Base-by-base conservation (phyloP, 805 yeast genomes). In the Suhomyces tanzawaensis region DNA sequence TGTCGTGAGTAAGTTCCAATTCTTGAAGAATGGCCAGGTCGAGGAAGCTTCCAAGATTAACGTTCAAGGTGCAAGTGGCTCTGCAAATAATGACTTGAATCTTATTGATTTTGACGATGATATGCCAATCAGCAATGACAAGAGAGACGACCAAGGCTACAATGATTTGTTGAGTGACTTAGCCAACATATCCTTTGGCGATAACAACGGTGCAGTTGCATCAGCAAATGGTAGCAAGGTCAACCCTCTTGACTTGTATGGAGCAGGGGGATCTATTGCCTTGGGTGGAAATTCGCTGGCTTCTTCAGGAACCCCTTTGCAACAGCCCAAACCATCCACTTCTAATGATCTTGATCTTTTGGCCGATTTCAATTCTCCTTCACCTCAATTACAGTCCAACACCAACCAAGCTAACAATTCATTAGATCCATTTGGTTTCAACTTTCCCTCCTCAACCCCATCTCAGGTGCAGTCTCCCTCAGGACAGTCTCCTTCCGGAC, bases 141-240 rank as follows among this genome's bases (percentile, higher is more conserved):
- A 60, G 11, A 53, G 57, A 8, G 53, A 67, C 64, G 55, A 66
- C 54, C 55, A 64, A 58, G 57, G 72, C 49, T 82, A 62, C 36
- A 77, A 79, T 37, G 96, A 89, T 57, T 70, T 90, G 45, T 69
- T 89, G 42, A 81, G 85, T 35, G 93, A 82, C 47, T 66, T 85
- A 49, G 74, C 81, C 21, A 74, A 81, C 33, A 69, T 85, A 42
- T 74, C 86, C 2, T 75, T 83, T 44, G 46, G 56, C 39, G 52
- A 69, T 31, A 37, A 36, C 12, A n/a, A 43, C 16, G 36, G 19
- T 14, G 15, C 41, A 5, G 25, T 32, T 37, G 34, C 44, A 37
- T 34, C 41, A 45, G n/a, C 41, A 25, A 40, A 31, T 26, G 40
- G 49, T 3, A 46, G 38, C 25, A 49, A 56, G 35, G 59, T 57